Conservation (phyloP, 73 alveolate species). For the Paramecium tetraurelia region DNA sequence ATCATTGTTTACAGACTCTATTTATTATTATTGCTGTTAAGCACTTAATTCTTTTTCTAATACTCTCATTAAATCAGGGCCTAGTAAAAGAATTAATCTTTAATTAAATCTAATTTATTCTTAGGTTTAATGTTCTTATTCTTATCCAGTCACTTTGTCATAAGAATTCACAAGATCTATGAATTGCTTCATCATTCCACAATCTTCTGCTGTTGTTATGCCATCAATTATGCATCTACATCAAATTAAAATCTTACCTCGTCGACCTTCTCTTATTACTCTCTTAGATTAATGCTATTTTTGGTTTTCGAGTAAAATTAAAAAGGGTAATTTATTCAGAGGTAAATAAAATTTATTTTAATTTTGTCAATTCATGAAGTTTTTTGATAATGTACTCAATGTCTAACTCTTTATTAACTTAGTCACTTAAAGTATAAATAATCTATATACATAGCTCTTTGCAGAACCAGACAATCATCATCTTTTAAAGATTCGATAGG, state of each 20-base stretch:
- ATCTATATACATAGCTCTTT: not conserved
- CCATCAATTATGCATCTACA: not conserved
- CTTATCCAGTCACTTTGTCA: not conserved
- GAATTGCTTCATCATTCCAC: not conserved
- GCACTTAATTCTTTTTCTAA: not conserved
- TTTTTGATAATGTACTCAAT: not conserved
- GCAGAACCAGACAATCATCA: not conserved
- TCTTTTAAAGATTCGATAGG: not conserved
- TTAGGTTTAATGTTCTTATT: not conserved
- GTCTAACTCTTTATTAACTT: not conserved
- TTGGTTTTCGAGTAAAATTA: slow-evolving; percentile 24
- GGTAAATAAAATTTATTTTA: not conserved
- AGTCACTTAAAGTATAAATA: not conserved
- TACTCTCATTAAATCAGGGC: not conserved
- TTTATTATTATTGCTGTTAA: not conserved
- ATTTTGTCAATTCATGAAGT: slow-evolving; percentile 1
- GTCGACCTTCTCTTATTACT: not conserved
- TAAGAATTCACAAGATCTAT: not conserved
- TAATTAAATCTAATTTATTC: slow-evolving; percentile 19
- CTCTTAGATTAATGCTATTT: not conserved
- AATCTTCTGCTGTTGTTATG: not conserved
- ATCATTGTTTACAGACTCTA: not conserved
- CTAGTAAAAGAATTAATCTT: slow-evolving; percentile 29
- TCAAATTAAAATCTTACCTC: not conserved
- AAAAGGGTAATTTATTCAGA: not conserved